These are phyloP conservation scores for Favolaschia claudopus DNA, from an alignment of 768 basidiomycete species.

Conservation along the genomic window DNA sequence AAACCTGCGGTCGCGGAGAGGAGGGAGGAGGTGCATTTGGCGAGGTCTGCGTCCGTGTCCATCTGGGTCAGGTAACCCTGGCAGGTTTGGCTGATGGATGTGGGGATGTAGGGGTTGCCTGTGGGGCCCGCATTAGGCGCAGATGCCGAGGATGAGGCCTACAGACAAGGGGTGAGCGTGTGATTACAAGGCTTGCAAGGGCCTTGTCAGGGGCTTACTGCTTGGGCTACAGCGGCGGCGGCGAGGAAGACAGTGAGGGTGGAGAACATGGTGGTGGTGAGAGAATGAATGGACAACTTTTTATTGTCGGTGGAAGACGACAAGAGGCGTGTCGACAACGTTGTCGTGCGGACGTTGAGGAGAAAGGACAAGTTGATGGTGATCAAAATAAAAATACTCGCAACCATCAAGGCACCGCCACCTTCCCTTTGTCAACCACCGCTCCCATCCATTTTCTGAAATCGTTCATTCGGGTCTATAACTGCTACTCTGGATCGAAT, in stretches of 20 bases:
- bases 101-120: slow-evolving; percentile 68
- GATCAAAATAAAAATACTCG: no score
- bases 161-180: not conserved
- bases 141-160: slow-evolving; percentile 30
- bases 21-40: slow-evolving; percentile 69
- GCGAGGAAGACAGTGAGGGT: slow-evolving; percentile 48
- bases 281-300: slow-evolving; percentile 57
- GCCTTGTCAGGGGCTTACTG: slow-evolving; percentile 39
- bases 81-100: slow-evolving; percentile 65
- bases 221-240: slow-evolving; percentile 59
- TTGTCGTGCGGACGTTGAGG: no score
- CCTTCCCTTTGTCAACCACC: no score
- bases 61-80: slow-evolving; percentile 64
- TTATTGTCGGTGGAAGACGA: slow-evolving; percentile 38
- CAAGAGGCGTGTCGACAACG: slow-evolving; percentile 27
- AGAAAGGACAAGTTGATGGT: no score
- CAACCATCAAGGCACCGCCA: no score
- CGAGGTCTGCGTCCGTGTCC: slow-evolving; percentile 65
- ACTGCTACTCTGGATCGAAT: no score
- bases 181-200: not conserved
- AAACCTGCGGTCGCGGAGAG: slow-evolving; percentile 66
- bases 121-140: slow-evolving; percentile 33
- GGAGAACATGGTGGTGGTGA: slow-evolving; percentile 26
- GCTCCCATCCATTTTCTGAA: no score
- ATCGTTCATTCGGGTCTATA: no score